These are phyloP conservation scores for Fusarium nurragi DNA, from an alignment of 2,329 filamentous ascomycete genomes.

Conservation along the genomic window DNA sequence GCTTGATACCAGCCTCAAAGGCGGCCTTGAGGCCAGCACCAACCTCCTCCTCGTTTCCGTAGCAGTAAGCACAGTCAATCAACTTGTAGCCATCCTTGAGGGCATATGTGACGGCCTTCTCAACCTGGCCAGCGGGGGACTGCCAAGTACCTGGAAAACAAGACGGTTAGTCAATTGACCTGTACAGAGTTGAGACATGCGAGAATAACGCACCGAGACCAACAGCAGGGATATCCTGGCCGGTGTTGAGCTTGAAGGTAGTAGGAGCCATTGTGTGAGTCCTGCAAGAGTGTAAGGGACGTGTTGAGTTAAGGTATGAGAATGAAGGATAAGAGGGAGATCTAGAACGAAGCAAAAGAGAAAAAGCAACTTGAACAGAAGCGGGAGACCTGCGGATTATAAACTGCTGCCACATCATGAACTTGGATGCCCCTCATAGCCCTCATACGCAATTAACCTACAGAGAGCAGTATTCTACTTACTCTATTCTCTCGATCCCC, in stretches of 20 bases:
- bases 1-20: constrained; percentile 74
- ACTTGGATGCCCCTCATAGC: constrained; percentile 5
- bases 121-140: constrained; percentile 66
- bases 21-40: constrained; percentile 80
- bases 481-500: constrained; percentile 2
- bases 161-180: constrained; percentile 14
- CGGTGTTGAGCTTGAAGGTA: constrained; percentile 72
- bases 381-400: constrained; percentile 30
- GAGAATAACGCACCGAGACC: constrained; percentile 62
- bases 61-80: constrained; percentile 79
- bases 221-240: constrained; percentile 69
- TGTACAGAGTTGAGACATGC: neutral
- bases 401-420: constrained; percentile 37
- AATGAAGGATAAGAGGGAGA: constrained; percentile 2
- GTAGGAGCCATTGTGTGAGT: constrained; percentile 60
- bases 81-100: constrained; percentile 66
- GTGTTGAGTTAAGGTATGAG: neutral
- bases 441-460: constrained; percentile 8
- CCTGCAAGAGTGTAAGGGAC: constrained; percentile 3
- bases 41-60: constrained; percentile 85
- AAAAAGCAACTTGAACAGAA: neutral
- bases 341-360: constrained; percentile 17
- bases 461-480: neutral
- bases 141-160: constrained; percentile 70
- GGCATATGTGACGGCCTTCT: constrained; percentile 66